Evolutionary conservation across 306 rosid genomes (phyloP), one percentile per base, ranked within the genome.

Genomic region (Luffa aegyptiaca): DNA sequence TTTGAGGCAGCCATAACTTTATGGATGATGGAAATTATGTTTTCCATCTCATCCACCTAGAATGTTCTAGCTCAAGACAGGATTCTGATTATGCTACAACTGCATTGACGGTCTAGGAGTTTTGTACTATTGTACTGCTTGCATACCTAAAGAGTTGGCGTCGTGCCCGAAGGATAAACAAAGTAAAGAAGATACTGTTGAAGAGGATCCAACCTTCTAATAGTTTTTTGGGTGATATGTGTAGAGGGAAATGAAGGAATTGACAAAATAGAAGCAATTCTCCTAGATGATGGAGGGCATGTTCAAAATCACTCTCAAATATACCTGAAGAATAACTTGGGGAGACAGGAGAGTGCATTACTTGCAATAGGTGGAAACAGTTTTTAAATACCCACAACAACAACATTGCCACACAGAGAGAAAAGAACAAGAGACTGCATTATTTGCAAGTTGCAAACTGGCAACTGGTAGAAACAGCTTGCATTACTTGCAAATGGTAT

Each of bases 31-130:
- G 88, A 88, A 83, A 0, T 65, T 56, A 79, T 90, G 91, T 77
- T 92, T 90, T 83, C 92, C 91, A 66, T 90, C 97, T 79, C 92
- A 92, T 86, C 98, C 96, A 8, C 63, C 98, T 94, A 0, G 97
- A 94, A 81, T 94, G 93, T 80, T 89, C 97, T 53, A 89, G 92
- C 84, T 79, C 69, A 51, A 87, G 86, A 81, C 84, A 66, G 36
- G 84, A 79, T 69, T 81, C 88, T 66, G 74, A 75, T 68, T 84
- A 84, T 80, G 77, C 86, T 76, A 88, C 96, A 73, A 83, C 83
- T 82, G 84, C 87, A 82, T 10, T 76, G 51, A 51, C 83, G 18
- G 41, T 59, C 91, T 89, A 39, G 88, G 94, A 16, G 85, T 86
- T 37, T 42, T 58, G 55, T 91, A 87, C 83, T 84, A 55, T 45